Base-by-base conservation (phyloP, 208 protist genomes). In the Angomonas deanei region DNA sequence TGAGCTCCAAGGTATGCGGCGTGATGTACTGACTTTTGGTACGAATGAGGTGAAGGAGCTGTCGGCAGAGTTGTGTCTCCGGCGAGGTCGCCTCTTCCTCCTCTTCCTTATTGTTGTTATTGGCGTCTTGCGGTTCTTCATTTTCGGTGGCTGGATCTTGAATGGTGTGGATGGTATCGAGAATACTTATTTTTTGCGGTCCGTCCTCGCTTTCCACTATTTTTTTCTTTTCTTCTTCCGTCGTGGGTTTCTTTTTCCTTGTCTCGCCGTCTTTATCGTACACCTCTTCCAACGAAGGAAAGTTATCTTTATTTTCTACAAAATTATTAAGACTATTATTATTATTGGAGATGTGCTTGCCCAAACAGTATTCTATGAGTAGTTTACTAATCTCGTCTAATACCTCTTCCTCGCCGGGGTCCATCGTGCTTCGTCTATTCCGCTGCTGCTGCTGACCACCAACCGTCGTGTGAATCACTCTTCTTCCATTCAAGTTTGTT, bases 301-400 rank as follows among this genome's bases (percentile, higher is more conserved):
- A 62, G 19, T 3, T 38, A 27, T 4, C 57, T 13, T 38, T 19
- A 3, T 62, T 36, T 3, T 17, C 19, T 60, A 19, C 27, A 34
- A 15, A 5, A 34, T 34, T 69, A n/a, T 39, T 38, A 38, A 11
- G 49, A 19, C 38, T 68, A n/a, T 24, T 50, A 30, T 58, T 70
- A 28, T 66, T 52, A 32, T 60, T 60, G 50, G 11, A 39, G 32
- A 13, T 28, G 17, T 47, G 15, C 21, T 57, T 19, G 23, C 8
- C 50, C 50, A 28, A 27, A 38, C 78, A 88, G 72, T 88, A 88
- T 23, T 70, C 54, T 24, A 83, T 65, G 24, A 88, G 69, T 26
- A 85, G 64, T 21, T 63, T 49, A 21, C 78, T 85, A 32, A 88
- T 76, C n/a, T 80, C 75, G 10, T 88, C 78, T 10, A 79, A 19